Evolutionary conservation across 2,329 filamentous ascomycete genomes (phyloP), one percentile per base, ranked within the genome.

Genomic region (Reticulascus tulasneorum): DNA sequence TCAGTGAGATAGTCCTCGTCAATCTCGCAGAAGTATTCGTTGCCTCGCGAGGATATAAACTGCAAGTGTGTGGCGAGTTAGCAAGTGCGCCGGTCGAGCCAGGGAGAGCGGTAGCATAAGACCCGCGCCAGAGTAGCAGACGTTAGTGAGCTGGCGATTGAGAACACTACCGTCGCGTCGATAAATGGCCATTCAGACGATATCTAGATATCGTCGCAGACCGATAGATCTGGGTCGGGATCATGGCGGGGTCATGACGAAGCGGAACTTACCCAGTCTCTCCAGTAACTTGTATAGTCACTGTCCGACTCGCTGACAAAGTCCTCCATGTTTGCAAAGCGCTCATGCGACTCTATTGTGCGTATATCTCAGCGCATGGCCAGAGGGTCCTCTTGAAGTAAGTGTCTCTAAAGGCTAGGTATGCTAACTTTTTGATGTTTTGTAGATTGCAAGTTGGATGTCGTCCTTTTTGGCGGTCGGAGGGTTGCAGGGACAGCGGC

Each of bases 1-100:
- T 98, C 93, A 33, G 90, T 97, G 29, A 98, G 76, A 64, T 98
- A 98, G 55, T 98, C 93, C 62, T 98, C 93, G 64, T 98, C 93
- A 54, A 98, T 97, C 60, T 98, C 93, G 77, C 93, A 98, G 56
- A 97, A 98, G 67, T 98, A 98, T 62, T 98, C 93, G 66, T 98
- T 97, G 48, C 93, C 93, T 37, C 93, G 80, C 6, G 90, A 95
- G 5, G 91, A 96, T 54, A 97, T 96, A 63, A 98, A 98, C 93
- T 98, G 57, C 32, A 36, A 49, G 54, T 47, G 45, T 42, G 37
- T 43, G 23, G 25, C 16, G 16, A 6, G 30, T 43, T 29, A 42
- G 40, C 38, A 30, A 15, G 25, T 23, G 12, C 25, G 18, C 19
- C 31, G 16, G 10, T 28, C 23, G 23, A 35, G 28, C 23, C 23